Evolutionary conservation across 2,329 filamentous ascomycete species (phyloP).

Genomic region (Aureobasidium pullulans): DNA sequence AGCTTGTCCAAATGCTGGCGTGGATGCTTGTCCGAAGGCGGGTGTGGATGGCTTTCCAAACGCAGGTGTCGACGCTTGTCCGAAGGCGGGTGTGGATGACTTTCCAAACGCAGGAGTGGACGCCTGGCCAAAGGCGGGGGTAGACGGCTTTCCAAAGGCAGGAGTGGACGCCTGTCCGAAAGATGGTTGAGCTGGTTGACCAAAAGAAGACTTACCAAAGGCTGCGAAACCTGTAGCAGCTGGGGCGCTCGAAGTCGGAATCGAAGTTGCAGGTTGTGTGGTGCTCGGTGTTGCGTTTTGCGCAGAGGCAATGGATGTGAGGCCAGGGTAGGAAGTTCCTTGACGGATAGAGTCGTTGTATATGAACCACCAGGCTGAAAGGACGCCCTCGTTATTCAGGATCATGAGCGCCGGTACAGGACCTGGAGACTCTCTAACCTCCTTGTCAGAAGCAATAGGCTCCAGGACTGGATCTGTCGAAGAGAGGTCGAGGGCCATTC

Average conservation of each 20-base stretch:
- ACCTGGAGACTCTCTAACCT: constrained; percentile 69
- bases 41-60: constrained; percentile 14
- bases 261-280: constrained; percentile 9
- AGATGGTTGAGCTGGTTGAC: background rate
- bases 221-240: constrained; percentile 16
- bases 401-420: constrained; percentile 79
- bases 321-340: constrained; percentile 64
- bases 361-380: constrained; percentile 85
- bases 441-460: constrained; percentile 58
- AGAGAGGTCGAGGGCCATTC: constrained; percentile 76
- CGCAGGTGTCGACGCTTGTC: constrained; percentile 4
- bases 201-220: constrained; percentile 22
- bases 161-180: constrained; percentile 4
- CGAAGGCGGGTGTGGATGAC: background rate
- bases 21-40: constrained; percentile 10
- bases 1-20: constrained; percentile 8
- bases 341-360: constrained; percentile 79
- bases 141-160: constrained; percentile 12
- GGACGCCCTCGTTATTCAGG: constrained; percentile 79
- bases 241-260: constrained; percentile 1
- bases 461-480: constrained; percentile 68
- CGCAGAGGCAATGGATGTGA: constrained; percentile 36
- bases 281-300: constrained; percentile 10
- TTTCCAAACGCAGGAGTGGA: constrained; percentile 15
- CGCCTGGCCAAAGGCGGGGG: constrained; percentile 14